Evolutionary conservation across 2,329 filamentous ascomycete species (phyloP).

Genomic region (Penicillium polonicum): DNA sequence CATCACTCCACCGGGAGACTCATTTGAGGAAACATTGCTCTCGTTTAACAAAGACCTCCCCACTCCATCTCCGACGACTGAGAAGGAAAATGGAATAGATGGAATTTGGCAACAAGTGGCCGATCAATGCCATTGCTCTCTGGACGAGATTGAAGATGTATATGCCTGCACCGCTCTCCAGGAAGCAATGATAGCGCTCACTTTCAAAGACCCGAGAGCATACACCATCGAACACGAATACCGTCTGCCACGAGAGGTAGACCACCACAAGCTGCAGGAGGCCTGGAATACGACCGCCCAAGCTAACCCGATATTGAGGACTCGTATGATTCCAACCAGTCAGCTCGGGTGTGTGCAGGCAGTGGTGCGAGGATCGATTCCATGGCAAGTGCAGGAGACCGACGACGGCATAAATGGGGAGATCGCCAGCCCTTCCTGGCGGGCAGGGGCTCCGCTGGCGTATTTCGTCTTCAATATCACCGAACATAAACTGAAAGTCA

Average conservation of each 20-base stretch:
- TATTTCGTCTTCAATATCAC: constrained; percentile 7
- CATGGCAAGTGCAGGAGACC: constrained; percentile 4
- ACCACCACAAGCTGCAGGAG: not conserved
- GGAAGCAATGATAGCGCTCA: constrained; percentile 16
- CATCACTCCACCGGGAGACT: not conserved
- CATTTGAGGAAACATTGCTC: not conserved
- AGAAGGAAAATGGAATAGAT: not conserved
- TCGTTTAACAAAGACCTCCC: not conserved
- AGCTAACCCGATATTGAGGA: constrained; percentile 16
- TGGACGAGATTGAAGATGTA: constrained; percentile 13
- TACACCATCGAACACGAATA: constrained; percentile 16
- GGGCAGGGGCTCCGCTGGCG: constrained; percentile 6
- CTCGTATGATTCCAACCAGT: constrained; percentile 11
- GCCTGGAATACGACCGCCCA: constrained; percentile 6
- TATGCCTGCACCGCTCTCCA: constrained; percentile 15
- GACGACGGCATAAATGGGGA: not conserved
- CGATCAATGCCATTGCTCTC: constrained; percentile 1
- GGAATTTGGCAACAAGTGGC: not conserved
- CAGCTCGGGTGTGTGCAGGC: constrained; percentile 14
- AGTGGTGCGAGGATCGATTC: constrained; percentile 7
- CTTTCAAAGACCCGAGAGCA: constrained; percentile 9
- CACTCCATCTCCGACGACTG: not conserved
- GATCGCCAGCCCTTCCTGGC: not conserved
- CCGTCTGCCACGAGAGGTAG: constrained; percentile 4
- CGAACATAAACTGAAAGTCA: not conserved